Percentiles rank a stretch among this genome's conserved stretches.
phyloP scores from a whole-genome alignment of 495 filamentous ascomycete genomes.

The Niebla homalea region DNA sequence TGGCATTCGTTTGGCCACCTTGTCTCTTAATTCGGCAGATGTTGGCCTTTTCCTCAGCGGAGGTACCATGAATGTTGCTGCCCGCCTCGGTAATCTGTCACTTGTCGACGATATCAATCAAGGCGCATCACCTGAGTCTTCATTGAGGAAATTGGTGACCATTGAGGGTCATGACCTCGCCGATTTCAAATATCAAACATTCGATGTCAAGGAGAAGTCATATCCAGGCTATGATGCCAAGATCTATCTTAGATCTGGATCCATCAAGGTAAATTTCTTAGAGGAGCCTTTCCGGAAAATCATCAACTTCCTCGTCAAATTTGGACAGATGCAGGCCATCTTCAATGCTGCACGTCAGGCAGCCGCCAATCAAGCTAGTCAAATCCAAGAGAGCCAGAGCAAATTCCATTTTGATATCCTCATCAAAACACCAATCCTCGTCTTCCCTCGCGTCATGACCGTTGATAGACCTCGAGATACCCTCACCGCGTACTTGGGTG shows the following conservation, averaged over 20 bases:
- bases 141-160: constrained; percentile 74
- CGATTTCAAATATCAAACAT: constrained; percentile 97
- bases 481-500: constrained; percentile 84
- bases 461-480: constrained; percentile 58
- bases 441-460: constrained; percentile 66
- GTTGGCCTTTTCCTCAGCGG: constrained; percentile 81
- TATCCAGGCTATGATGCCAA: constrained; percentile 96
- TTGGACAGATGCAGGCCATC: constrained; percentile 98
- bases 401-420: constrained; percentile 89
- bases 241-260: constrained; percentile 76
- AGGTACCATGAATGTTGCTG: constrained; percentile 70
- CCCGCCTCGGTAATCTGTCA: constrained; percentile 73
- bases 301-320: constrained; percentile 92
- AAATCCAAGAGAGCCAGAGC: constrained; percentile 77
- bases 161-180: constrained; percentile 93
- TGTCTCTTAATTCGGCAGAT: constrained; percentile 83
- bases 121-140: constrained; percentile 66
- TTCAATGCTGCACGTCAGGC: constrained; percentile 95
- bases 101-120: constrained; percentile 90
- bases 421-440: constrained; percentile 86
- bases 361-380: constrained; percentile 84
- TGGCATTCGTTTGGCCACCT: constrained; percentile 81
- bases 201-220: constrained; percentile 55
- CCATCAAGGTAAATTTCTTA: constrained; percentile 89
- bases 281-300: constrained; percentile 98